Percentiles rank a stretch among this genome's conserved stretches.
Conservation (phyloP, 352 stramenopile genomes). For the Globisporangium cederbergense region DNA sequence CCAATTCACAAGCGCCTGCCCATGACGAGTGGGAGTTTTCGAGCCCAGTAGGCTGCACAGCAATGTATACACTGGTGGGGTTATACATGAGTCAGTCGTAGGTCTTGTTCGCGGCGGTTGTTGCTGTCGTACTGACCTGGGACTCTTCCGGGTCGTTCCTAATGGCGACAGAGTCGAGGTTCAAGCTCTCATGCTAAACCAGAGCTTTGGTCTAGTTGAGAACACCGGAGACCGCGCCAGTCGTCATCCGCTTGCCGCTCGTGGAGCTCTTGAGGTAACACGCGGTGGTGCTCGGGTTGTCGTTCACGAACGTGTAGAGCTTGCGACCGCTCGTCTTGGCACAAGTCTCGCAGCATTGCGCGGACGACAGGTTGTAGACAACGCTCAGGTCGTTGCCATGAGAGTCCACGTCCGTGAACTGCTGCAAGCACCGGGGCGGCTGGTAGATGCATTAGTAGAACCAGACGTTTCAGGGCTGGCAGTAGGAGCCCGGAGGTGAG, state of each 20-base stretch:
- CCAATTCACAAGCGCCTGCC: no score
- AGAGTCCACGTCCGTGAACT: conserved; percentile 46
- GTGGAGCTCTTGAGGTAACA: conserved; percentile 29
- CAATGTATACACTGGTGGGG: no score
- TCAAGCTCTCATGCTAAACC: no score
- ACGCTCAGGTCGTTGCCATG: conserved; percentile 42
- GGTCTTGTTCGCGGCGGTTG: no score
- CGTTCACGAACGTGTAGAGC: conserved; percentile 45
- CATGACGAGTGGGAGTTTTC: no score
- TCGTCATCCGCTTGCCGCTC: not conserved
- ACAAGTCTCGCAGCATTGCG: conserved; percentile 41
- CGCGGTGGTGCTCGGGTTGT: not conserved
- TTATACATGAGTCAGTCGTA: no score
- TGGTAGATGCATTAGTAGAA: conserved; percentile 38
- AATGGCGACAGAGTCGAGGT: not conserved
- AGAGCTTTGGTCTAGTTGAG: conserved; percentile 1
- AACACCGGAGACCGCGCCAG: conserved; percentile 13
- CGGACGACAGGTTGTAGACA: conserved; percentile 27
- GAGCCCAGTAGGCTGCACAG: no score
- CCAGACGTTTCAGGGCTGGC: conserved; percentile 33
- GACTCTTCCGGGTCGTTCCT: not conserved
- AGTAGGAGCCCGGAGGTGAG: conserved; percentile 26
- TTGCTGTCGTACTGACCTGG: not conserved
- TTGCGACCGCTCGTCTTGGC: conserved; percentile 34
- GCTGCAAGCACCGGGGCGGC: conserved; percentile 29